Conservation (phyloP, 2,329 filamentous ascomycete genomes). For the Sphaerulina musiva region DNA sequence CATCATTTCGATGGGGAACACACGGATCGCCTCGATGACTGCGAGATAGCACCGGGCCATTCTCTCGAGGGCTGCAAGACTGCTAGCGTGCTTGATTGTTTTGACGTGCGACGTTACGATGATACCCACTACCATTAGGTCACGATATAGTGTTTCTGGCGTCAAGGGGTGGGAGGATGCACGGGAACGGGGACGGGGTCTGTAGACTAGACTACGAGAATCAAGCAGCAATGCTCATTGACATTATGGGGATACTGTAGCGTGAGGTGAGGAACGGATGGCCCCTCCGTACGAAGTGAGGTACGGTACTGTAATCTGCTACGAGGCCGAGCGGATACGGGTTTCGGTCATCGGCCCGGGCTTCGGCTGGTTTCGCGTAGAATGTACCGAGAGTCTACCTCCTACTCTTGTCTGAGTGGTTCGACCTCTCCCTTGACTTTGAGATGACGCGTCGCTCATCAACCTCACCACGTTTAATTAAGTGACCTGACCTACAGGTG, state of each 20-base stretch:
- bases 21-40: neutral
- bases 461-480: neutral
- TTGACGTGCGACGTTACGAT: neutral
- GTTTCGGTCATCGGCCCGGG: too few species aligned
- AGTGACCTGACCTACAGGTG: too few species aligned
- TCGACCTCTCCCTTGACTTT: neutral
- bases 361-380: too few species aligned
- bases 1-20: neutral
- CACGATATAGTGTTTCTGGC: neutral
- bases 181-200: neutral
- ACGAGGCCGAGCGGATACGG: too few species aligned
- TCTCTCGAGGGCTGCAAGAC: neutral
- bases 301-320: too few species aligned
- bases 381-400: too few species aligned
- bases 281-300: too few species aligned
- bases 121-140: neutral
- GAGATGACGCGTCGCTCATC: neutral
- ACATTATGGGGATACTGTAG: neutral
- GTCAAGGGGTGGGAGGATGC: neutral
- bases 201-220: neutral
- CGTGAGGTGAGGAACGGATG: too few species aligned
- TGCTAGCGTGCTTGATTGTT: neutral
- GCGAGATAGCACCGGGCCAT: neutral
- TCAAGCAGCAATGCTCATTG: neutral
- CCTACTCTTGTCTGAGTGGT: too few species aligned